A percentile compares a stretch with the other conserved stretches of the same genome.
phyloP scores from a whole-genome alignment of 305 asterid species.

The Ilex paraguariensis region DNA sequence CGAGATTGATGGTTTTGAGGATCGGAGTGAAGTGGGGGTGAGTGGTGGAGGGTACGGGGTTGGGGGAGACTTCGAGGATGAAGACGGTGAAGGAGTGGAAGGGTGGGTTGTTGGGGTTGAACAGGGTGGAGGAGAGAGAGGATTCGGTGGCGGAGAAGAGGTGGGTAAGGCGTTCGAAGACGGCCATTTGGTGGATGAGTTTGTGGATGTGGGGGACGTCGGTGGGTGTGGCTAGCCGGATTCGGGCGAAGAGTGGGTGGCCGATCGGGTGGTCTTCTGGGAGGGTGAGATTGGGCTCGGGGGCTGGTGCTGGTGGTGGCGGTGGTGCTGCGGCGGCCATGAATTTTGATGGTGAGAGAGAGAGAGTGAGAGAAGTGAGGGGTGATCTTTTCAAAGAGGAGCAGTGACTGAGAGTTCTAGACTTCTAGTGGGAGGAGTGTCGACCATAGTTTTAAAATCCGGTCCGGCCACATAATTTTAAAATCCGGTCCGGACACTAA shows the following conservation, averaged over 20 bases:
- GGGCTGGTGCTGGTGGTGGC: conserved; percentile 25
- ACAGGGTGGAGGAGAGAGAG: conserved; percentile 73
- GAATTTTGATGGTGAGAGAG: not conserved
- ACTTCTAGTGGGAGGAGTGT: too few relatives aligned
- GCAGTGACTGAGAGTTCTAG: too few relatives aligned
- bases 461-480: too few relatives aligned
- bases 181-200: conserved; percentile 87
- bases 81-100: conserved; percentile 76
- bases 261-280: conserved; percentile 31
- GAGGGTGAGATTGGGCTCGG: conserved; percentile 11
- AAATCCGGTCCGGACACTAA: too few relatives aligned
- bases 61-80: conserved; percentile 66
- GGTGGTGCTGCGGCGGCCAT: conserved; percentile 36
- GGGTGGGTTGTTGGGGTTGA: conserved; percentile 54
- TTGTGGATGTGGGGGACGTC: conserved; percentile 79
- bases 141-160: conserved; percentile 61
- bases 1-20: conserved; percentile 40
- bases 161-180: conserved; percentile 64
- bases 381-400: too few relatives aligned
- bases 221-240: conserved; percentile 56
- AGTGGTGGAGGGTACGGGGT: conserved; percentile 40
- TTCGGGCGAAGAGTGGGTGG: conserved; percentile 61
- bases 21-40: conserved; percentile 51
- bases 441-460: too few relatives aligned
- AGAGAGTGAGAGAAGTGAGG: not conserved